Conservation (phyloP, 2,329 filamentous ascomycete genomes). For the Thielaviopsis musarum region DNA sequence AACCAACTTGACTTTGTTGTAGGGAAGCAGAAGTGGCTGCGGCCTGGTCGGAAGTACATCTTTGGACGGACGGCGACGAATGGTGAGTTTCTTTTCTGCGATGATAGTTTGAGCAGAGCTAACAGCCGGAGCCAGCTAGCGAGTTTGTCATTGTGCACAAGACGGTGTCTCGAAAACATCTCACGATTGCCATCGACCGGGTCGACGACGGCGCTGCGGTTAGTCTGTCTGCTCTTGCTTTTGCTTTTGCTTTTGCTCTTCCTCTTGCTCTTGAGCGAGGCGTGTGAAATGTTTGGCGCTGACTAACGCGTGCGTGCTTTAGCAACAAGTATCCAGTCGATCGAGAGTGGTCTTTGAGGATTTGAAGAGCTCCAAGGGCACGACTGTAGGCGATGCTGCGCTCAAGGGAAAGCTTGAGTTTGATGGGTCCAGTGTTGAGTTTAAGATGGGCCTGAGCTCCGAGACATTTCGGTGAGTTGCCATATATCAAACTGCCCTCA, state of each 20-base stretch:
- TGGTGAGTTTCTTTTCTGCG: not conserved
- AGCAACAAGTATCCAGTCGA: constrained; percentile 46
- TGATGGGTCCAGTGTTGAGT: constrained; percentile 36
- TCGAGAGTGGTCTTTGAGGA: constrained; percentile 63
- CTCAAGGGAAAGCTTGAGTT: constrained; percentile 47
- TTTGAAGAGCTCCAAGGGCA: constrained; percentile 70
- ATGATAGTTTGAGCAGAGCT: not conserved
- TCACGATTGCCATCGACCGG: constrained; percentile 54
- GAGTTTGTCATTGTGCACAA: constrained; percentile 58
- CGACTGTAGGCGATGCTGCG: constrained; percentile 54
- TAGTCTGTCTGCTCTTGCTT: too few relatives aligned
- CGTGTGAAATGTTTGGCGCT: too few relatives aligned
- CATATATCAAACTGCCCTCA: too few relatives aligned
- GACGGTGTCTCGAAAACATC: constrained; percentile 75
- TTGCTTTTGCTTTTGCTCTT: too few relatives aligned
- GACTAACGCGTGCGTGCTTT: too few relatives aligned
- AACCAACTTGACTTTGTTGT: not conserved
- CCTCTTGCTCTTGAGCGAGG: too few relatives aligned
- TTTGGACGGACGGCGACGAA: constrained; percentile 6
- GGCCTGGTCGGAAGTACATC: constrained; percentile 7
- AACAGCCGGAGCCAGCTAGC: constrained; percentile 30
- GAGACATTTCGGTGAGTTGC: constrained; percentile 43
- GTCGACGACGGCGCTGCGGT: constrained; percentile 53
- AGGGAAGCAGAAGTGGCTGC: constrained; percentile 9
- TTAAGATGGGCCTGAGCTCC: constrained; percentile 57